Conservation (phyloP, 257 asterid species). For the Scutellaria barbata region DNA sequence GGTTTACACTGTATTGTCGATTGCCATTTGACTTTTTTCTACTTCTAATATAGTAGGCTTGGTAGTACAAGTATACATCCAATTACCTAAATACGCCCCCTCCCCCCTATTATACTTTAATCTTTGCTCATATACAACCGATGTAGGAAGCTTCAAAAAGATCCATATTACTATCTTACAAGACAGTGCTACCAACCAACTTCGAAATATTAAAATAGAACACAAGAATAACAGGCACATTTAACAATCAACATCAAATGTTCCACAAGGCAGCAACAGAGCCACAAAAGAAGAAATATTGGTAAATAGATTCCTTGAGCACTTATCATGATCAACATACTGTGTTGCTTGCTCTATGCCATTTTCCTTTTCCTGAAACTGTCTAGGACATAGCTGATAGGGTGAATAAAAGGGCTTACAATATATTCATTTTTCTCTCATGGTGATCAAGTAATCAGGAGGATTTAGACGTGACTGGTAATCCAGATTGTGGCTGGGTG, state of each 20-base stretch:
- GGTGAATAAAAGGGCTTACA: background rate
- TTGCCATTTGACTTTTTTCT: background rate
- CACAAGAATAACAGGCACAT: background rate
- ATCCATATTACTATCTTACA: background rate
- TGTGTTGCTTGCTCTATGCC: conserved; percentile 13
- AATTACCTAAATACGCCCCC: background rate
- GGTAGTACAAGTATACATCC: background rate
- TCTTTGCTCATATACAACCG: background rate
- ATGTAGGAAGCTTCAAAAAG: background rate
- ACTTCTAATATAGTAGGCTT: background rate
- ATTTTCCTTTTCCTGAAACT: background rate
- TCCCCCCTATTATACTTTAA: conserved; percentile 1
- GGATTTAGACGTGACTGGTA: background rate
- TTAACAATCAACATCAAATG: background rate
- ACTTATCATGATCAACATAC: background rate
- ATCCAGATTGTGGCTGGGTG: conserved; percentile 6
- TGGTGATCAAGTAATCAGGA: background rate
- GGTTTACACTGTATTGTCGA: background rate
- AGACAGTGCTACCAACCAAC: background rate
- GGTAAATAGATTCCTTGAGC: background rate
- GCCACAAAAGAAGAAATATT: background rate
- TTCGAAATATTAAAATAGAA: background rate
- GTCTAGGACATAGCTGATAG: background rate
- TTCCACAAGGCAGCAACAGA: conserved; percentile 5
- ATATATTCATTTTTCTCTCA: background rate